Evolutionary conservation across 2,329 filamentous ascomycete genomes (phyloP), one percentile per base, ranked within the genome.

Genomic region (Penicillium sclerotiorum): DNA sequence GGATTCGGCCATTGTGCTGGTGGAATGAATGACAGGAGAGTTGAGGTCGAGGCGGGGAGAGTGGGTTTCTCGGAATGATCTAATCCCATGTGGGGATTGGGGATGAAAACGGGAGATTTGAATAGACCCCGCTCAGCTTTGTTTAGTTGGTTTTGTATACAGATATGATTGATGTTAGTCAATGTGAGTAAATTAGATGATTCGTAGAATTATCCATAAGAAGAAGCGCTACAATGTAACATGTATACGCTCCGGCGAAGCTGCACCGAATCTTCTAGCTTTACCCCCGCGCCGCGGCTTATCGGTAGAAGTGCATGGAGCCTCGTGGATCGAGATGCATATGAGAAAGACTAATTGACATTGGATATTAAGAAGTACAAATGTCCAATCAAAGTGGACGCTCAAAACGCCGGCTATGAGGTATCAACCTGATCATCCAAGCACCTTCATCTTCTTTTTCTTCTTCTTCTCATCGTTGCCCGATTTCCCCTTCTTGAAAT

Each of bases 401-500:
- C n/a, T n/a, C n/a, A 27, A 4, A 27, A 25, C n/a, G 28, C 15
- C 18, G 11, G 30, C 17, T 36, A 32, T 45, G 30, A 17, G 40
- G 33, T 18, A n/a, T n/a, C n/a, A 17, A 15, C 8, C 9, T 28
- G 39, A 48, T 65, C 55, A 77, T 13, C 75, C 75, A 27, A 78
- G 52, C 5, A 78, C 75, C 56, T 78, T 78, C 45, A 40, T 47
- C 62, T 77, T 78, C 67, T 90, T 89, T 77, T 88, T 89, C 71
- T 68, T 68, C 32, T 67, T 70, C 15, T 69, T 64, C 59, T 70
- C 75, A 36, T 76, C 77, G 17, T 76, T 78, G 72, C 81, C 85
- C 53, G 82, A 83, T 51, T 74, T 71, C 7, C 70, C 75, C 75
- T 95, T 94, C 70, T 94, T 86, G 65, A 95, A 99, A 58, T 91